Base-by-base conservation (phyloP, 129 eudicot species). In the Tagetes patula region DNA sequence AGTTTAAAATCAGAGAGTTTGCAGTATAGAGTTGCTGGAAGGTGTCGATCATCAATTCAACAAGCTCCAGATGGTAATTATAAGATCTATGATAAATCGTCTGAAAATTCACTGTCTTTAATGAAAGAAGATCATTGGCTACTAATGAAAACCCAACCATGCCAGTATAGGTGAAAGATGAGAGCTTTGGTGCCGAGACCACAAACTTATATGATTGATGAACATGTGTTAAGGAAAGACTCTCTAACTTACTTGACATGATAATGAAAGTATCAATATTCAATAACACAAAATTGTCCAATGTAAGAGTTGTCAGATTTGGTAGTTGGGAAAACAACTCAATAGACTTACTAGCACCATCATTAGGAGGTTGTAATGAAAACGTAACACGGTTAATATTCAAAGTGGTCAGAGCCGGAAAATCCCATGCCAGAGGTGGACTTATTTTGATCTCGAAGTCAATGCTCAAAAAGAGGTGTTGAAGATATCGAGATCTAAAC, bases 171-270 rank as follows among this genome's bases (percentile, higher is more conserved):
- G 53, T 49, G 62, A 74, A 63, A 39, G 71, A 74, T 74, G 52
- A 37, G 27, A 63, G 78, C 41, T 74, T 74, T 38, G 78, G 71
- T 64, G 78, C 63, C 12, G 50, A 74, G 64, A 74, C 65, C 53
- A 62, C 71, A 74, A 74, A 63, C n/a, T 30, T 8, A 38, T 46
- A 40, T 20, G 62, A 58, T 3, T 43, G 47, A 6, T 43, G 47
- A 43, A 43, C 9, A 43, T 6, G 9, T 43, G 8, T 43, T 43
- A 43, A 43, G 47, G 47, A 43, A 8, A 43, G 11, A 43, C 47
- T 43, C 47, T 43, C 47, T 43, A 43, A 43, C 47, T 7, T 43
- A 43, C 47, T 43, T 43, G 47, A 43, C 47, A 43, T 43, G 47
- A 43, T 43, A 10, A 43, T 43, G 47, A 43, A 43, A 43, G 47